Base-by-base conservation (phyloP, 495 filamentous ascomycete genomes). In the Thermochaetoides thermophila region DNA sequence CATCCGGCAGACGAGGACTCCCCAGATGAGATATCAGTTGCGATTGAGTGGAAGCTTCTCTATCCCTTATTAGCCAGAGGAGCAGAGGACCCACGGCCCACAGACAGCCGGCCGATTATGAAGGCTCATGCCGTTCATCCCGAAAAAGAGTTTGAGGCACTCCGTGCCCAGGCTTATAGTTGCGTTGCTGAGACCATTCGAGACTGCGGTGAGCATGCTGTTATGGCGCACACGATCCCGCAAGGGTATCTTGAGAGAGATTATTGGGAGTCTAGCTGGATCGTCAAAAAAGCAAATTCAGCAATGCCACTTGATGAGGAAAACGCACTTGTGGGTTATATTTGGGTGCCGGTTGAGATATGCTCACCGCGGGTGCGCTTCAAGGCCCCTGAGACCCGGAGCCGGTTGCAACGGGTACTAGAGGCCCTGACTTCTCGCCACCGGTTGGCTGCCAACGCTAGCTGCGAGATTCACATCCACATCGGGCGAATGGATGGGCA, bases 201-300 rank as follows among this genome's bases (percentile, higher is more conserved):
- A 18, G 26, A 35, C 7, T 26, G 29, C 0, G 48, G 43, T 7
- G 32, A 42, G 21, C 21, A 30, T 1, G 48, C 50, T 7, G 40
- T 39, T 5, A 49, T 43, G 9, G 31, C 31, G 14, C 18, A 37
- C 14, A 22, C 29, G 14, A 45, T 53, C 27, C 14, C 27, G 4
- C 15, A 24, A 2, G 32, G 32, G 0, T 17, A 19, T 15, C 20
- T 43, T 6, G 49, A 55, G 36, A 27, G 31, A 14, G 29, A 48
- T 9, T 46, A 40, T 17, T 55, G 52, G 52, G 27, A 27, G 13
- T 42, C 49, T 11, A 26, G 35, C 25, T 55, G 52, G 52, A 50
- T 55, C 8, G 49, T 55, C 14, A 55, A 55, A 30, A 50, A 46
- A 27, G 49, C 52, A 2, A 48, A 50, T 32, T 55, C 52, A 20